Base-by-base conservation (phyloP, 2,329 filamentous ascomycete genomes). In the Dothistroma pini region DNA sequence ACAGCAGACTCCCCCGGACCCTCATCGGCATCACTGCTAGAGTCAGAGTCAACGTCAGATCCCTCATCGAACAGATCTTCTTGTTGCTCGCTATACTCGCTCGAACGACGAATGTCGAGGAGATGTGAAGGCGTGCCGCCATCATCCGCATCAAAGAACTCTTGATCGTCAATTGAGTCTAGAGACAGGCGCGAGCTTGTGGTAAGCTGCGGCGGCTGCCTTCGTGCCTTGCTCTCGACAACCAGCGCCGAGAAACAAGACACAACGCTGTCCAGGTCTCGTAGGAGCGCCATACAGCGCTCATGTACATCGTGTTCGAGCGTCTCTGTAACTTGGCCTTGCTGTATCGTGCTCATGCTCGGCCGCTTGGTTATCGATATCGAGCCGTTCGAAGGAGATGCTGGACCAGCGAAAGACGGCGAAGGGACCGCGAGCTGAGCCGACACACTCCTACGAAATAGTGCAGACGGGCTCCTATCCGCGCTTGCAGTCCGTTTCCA, bases 131-230 rank as follows among this genome's bases (percentile, higher is more conserved):
- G 75, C 50, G 67, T 54, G 58, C 55, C 67, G 84, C 84, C 87
- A 56, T 86, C 88, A 70, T 89, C 87, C 0, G 95, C 95, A 74
- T 99, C 95, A 69, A 97, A 99, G 77, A 97, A 99, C 73, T 97
- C 93, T 59, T 96, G 90, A 1, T 84, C 84, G 1, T 90, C 89
- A 32, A 87, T 83, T 0, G 92, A 96, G 64, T 96, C 93, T 57
- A 96, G 85, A 71, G 92, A 96, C 70, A 83, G 81, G 41, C 86
- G 79, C 11, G 84, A 82, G 14, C 68, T 69, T 4, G 71, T 67
- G 4, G 73, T 70, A 10, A 74, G 71, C 2, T 71, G 57, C 6
- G 87, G 81, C 7, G 78, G 82, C 58, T 84, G 77, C 49, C 93
- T 86, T 54, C 93, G 84, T 44, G 89, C 85, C 75, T 95, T 96